Percentiles rank a stretch among this genome's conserved stretches.
Conservation (phyloP, 1,139 yeast genomes). For the Meyerozyma athensensis region DNA sequence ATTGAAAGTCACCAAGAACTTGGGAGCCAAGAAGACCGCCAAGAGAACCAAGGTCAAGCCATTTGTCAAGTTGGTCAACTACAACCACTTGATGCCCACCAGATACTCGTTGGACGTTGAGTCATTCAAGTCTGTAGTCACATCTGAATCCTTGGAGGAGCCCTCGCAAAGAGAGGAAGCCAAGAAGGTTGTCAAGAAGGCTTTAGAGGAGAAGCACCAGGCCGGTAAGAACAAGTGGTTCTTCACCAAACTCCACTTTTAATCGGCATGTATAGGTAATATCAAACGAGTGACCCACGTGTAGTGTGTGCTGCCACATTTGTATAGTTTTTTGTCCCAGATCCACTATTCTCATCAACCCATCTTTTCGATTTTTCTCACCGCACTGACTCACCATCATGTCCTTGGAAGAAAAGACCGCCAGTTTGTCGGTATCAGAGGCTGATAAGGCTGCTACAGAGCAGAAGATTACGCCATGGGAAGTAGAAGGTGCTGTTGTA, state of each 20-base stretch:
- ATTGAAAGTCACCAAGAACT: conserved; percentile 91
- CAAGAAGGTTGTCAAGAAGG: conserved; percentile 98
- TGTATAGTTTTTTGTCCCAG: not conserved
- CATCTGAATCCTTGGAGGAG: conserved; percentile 93
- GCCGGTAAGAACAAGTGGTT: conserved; percentile 99
- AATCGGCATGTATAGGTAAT: conserved; percentile 25
- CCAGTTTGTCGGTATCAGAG: conserved; percentile 1
- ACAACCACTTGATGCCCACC: conserved; percentile 99
- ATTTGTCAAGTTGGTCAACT: conserved; percentile 98
- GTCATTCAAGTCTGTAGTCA: conserved; percentile 85
- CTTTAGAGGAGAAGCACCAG: conserved; percentile 99
- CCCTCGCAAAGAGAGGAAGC: conserved; percentile 99
- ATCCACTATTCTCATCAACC: not conserved
- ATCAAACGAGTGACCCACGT: not conserved
- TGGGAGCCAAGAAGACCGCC: conserved; percentile 94
- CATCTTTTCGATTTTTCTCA: not conserved
- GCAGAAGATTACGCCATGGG: conserved; percentile 94
- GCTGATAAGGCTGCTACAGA: conserved; percentile 33
- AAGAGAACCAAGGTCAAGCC: conserved; percentile 99
- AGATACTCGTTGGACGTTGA: conserved; percentile 98
- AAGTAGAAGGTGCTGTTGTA: conserved; percentile 96
- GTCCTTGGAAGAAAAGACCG: conserved; percentile 3
- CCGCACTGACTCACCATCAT: not conserved
- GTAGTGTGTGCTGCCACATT: not conserved
- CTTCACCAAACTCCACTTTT: conserved; percentile 98